phyloP scores from a whole-genome alignment of 345 rosid species.

The Hypericum androsaemum region DNA sequence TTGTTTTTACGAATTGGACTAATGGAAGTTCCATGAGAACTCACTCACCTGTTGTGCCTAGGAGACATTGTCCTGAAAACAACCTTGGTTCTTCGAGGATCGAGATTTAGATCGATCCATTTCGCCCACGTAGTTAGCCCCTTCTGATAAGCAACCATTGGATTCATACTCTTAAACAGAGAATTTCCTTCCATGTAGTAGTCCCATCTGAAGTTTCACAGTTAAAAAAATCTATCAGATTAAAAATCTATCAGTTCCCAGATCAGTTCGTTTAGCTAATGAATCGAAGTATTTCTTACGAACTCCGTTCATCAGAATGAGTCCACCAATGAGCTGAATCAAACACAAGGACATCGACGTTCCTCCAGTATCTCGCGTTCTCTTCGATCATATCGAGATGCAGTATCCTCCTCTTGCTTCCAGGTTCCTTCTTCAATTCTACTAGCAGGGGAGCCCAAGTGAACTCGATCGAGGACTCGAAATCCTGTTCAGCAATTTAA shows the following conservation, averaged over 20 bases:
- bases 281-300: conserved; percentile 32
- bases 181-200: conserved; percentile 51
- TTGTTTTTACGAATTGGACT: background rate
- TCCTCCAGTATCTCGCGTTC: conserved; percentile 86
- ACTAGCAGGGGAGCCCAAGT: conserved; percentile 93
- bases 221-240: background rate
- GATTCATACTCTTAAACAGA: conserved; percentile 38
- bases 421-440: conserved; percentile 50
- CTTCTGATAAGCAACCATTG: conserved; percentile 58
- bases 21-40: background rate
- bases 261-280: background rate
- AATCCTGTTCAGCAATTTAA: conserved; percentile 40
- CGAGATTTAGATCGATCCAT: conserved; percentile 54
- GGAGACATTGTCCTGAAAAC: conserved; percentile 68
- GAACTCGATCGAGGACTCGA: conserved; percentile 68
- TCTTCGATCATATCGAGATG: conserved; percentile 84
- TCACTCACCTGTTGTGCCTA: conserved; percentile 51
- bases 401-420: conserved; percentile 53
- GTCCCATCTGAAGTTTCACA: conserved; percentile 46
- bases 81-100: conserved; percentile 44
- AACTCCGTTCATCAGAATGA: conserved; percentile 61
- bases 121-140: conserved; percentile 71
- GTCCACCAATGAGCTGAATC: conserved; percentile 99
- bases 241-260: background rate
- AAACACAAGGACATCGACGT: conserved; percentile 74